Conservation (phyloP, 192 early-diverging fungal species). For the Linnemannia exigua region DNA sequence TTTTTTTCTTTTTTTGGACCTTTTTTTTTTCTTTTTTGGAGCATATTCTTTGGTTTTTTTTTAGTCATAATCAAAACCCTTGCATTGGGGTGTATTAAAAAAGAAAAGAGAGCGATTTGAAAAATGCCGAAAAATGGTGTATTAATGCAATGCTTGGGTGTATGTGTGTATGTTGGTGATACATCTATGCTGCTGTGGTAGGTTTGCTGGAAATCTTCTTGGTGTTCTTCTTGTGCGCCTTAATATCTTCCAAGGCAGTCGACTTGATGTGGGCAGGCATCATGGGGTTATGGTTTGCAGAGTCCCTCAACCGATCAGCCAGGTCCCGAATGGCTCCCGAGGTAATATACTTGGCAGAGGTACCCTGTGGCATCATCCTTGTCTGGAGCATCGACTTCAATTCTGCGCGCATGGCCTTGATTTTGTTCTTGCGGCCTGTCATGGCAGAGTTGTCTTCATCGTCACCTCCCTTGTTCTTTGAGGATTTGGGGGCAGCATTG, state of each 20-base stretch:
- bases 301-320: slow-evolving; percentile 71
- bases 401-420: slow-evolving; percentile 59
- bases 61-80: background rate
- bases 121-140: background rate
- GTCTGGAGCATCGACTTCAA: slow-evolving; percentile 62
- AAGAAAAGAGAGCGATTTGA: background rate
- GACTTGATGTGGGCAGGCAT: slow-evolving; percentile 51
- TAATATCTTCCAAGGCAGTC: slow-evolving; percentile 55
- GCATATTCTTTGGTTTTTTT: background rate
- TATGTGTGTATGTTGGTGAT: too few species aligned
- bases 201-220: background rate
- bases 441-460: slow-evolving; percentile 57
- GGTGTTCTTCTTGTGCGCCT: slow-evolving; percentile 22
- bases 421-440: slow-evolving; percentile 57
- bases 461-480: slow-evolving; percentile 53
- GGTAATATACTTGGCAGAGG: slow-evolving; percentile 74
- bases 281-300: slow-evolving; percentile 44
- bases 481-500: slow-evolving; percentile 23
- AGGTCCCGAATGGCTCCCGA: slow-evolving; percentile 73
- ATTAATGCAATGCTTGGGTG: slow-evolving; percentile 1
- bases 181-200: background rate
- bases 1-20: background rate
- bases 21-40: background rate
- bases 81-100: too few species aligned
- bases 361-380: slow-evolving; percentile 64